Conservation (phyloP, 345 rosid species). For the Eucalyptus curtisii region DNA sequence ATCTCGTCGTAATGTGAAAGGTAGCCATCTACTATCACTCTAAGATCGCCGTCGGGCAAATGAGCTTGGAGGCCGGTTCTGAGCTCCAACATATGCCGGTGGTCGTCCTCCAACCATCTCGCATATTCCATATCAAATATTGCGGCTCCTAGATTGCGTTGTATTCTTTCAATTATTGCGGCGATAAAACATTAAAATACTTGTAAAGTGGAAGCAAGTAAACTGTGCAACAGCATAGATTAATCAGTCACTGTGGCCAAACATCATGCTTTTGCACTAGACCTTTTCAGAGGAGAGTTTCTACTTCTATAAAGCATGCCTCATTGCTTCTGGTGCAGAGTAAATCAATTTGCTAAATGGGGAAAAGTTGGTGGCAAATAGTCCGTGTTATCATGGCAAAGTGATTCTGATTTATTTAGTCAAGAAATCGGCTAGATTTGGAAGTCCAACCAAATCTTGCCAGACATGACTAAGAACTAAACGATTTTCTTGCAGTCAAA, state of each 20-base stretch:
- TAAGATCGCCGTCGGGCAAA: conserved; percentile 56
- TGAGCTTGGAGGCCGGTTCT: conserved; percentile 70
- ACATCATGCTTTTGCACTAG: not conserved
- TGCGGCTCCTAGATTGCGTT: conserved; percentile 48
- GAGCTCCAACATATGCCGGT: conserved; percentile 74
- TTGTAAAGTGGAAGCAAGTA: not conserved
- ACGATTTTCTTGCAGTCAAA: not conserved
- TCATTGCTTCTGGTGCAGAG: not conserved
- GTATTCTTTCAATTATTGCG: not conserved
- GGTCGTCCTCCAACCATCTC: conserved; percentile 90
- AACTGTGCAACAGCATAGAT: not conserved
- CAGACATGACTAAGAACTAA: not conserved
- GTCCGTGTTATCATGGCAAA: not conserved
- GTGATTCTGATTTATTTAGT: not conserved
- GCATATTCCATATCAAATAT: conserved; percentile 91
- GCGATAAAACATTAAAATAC: not conserved
- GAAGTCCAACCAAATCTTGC: not conserved
- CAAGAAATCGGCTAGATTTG: not conserved
- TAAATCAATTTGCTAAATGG: not conserved
- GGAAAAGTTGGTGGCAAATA: not conserved
- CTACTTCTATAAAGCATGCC: not conserved
- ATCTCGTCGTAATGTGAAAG: conserved; percentile 80
- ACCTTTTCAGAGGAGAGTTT: not conserved
- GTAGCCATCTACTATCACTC: conserved; percentile 65
- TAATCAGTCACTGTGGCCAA: not conserved